Evolutionary conservation across 768 basidiomycete species (phyloP).

Genomic region (Rossbeevera mucosa): DNA sequence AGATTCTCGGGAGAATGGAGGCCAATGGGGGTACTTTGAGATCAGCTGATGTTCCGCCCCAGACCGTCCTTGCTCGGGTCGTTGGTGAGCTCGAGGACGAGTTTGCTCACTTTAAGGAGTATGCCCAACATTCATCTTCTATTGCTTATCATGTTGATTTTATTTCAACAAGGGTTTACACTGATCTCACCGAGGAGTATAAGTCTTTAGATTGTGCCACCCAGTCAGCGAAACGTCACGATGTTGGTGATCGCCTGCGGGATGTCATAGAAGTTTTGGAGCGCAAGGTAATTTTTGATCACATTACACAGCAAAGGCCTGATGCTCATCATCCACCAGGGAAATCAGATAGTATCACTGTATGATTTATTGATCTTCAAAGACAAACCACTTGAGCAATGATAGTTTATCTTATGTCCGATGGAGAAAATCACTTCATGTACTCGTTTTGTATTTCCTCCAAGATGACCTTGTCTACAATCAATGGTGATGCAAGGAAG

Average conservation of each 20-base stretch:
- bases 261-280: constrained; percentile 93
- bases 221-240: constrained; percentile 73
- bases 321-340: constrained; percentile 41
- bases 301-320: background rate
- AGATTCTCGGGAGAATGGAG: constrained; percentile 26
- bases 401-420: constrained; percentile 4
- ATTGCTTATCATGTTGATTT: constrained; percentile 6
- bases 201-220: constrained; percentile 82
- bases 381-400: constrained; percentile 47
- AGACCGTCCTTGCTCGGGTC: constrained; percentile 81
- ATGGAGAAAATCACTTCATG: background rate
- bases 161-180: constrained; percentile 64
- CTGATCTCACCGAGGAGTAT: constrained; percentile 90
- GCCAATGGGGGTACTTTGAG: constrained; percentile 21
- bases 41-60: constrained; percentile 58
- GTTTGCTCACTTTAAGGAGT: constrained; percentile 94
- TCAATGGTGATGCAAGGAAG: no score
- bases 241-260: constrained; percentile 82
- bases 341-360: constrained; percentile 89
- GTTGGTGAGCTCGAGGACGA: constrained; percentile 90
- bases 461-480: background rate
- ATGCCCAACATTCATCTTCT: constrained; percentile 21
- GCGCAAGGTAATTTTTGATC: constrained; percentile 61
- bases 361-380: constrained; percentile 80
- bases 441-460: background rate